Evolutionary conservation across 116 monocot species (phyloP).

Genomic region (Iris pallida): DNA sequence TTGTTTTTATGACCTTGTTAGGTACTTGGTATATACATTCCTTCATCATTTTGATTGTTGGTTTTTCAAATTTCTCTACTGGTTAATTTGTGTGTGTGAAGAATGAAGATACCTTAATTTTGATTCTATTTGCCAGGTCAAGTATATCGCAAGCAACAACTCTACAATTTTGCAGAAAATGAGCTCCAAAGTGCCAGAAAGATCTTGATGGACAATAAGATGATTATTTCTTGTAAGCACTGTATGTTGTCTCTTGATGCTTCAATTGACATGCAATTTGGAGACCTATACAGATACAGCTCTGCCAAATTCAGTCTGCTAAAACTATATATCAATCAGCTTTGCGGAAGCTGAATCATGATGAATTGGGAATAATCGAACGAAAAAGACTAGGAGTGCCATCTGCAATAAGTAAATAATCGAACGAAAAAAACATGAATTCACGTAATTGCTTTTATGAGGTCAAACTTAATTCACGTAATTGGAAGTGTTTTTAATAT

Average conservation of each 20-base stretch:
- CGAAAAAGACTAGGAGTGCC: too few relatives aligned
- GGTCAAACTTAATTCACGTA: too few relatives aligned
- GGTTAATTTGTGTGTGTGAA: neutral
- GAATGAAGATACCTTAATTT: neutral
- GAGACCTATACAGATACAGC: constrained; percentile 48
- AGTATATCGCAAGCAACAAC: constrained; percentile 63
- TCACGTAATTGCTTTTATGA: too few relatives aligned
- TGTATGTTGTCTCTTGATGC: constrained; percentile 59
- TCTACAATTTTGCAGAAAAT: constrained; percentile 53
- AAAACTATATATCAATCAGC: constrained; percentile 42
- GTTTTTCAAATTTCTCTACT: neutral
- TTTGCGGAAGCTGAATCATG: constrained; percentile 39
- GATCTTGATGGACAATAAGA: constrained; percentile 36
- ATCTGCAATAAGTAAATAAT: too few relatives aligned
- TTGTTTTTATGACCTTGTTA: constrained; percentile 52
- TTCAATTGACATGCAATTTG: constrained; percentile 47
- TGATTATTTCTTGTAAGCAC: constrained; percentile 47
- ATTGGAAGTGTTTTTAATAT: too few relatives aligned
- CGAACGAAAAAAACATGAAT: too few relatives aligned
- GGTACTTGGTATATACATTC: constrained; percentile 32
- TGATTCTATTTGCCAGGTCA: constrained; percentile 41
- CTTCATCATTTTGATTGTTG: neutral
- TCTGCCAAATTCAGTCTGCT: constrained; percentile 28
- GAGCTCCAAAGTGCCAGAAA: constrained; percentile 51
- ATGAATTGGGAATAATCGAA: constrained; percentile 21